Conservation (phyloP, 345 rosid genomes). For the Clarkia xantiana region DNA sequence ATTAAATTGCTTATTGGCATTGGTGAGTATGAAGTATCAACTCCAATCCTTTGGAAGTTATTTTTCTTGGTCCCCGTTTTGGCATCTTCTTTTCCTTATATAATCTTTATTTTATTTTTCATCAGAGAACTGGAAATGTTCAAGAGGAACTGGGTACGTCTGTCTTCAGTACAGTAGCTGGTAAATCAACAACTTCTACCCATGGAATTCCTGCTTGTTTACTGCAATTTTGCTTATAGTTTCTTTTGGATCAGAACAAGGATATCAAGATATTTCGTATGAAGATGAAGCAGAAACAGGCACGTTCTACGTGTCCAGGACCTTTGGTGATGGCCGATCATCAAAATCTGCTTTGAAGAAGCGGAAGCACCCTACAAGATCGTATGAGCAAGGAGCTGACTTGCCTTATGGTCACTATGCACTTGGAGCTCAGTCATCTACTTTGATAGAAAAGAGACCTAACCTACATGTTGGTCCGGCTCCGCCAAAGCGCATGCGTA, state of each 20-base stretch:
- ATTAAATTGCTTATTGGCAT: not conserved
- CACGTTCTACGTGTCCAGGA: slow-evolving; percentile 50
- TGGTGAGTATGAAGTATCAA: not conserved
- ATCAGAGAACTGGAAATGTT: slow-evolving; percentile 55
- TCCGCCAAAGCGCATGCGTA: slow-evolving; percentile 87
- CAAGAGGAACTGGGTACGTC: slow-evolving; percentile 87
- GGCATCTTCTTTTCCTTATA: not conserved
- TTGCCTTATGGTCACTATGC: slow-evolving; percentile 33
- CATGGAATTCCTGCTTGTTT: too few relatives aligned
- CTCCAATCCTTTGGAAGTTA: not conserved
- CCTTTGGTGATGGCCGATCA: slow-evolving; percentile 43
- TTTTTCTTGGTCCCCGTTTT: not conserved
- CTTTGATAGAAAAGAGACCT: slow-evolving; percentile 52
- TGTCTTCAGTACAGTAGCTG: slow-evolving; percentile 50
- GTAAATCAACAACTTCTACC: slow-evolving; percentile 21
- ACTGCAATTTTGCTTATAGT: not conserved
- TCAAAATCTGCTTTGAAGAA: slow-evolving; percentile 48
- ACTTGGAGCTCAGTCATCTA: slow-evolving; percentile 34
- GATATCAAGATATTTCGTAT: slow-evolving; percentile 36
- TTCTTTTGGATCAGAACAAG: slow-evolving; percentile 32
- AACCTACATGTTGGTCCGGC: slow-evolving; percentile 46
- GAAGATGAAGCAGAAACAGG: slow-evolving; percentile 87
- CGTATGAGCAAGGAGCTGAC: slow-evolving; percentile 51
- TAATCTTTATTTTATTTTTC: too few relatives aligned
- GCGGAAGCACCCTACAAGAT: slow-evolving; percentile 34